Conservation (phyloP, 495 filamentous ascomycete genomes). For the Chaetomidium leptoderma region DNA sequence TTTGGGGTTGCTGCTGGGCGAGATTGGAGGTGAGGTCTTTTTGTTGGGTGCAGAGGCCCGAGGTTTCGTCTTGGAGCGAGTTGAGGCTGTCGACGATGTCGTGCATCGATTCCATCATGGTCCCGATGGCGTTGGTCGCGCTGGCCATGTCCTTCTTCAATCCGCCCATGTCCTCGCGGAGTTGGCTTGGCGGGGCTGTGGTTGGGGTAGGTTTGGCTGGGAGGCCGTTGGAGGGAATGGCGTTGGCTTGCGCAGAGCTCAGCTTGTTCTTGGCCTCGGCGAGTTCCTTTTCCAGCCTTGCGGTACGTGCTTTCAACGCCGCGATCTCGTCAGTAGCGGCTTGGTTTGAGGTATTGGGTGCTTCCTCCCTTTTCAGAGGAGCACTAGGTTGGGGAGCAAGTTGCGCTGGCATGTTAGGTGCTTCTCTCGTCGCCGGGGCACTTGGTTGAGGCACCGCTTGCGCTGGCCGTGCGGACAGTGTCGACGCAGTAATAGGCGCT, state of each 20-base stretch:
- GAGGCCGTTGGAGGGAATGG: too few species aligned
- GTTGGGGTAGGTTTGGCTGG: background rate
- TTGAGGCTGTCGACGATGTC: conserved; percentile 17
- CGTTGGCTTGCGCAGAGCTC: background rate
- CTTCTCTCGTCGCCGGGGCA: background rate
- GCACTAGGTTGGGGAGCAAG: background rate
- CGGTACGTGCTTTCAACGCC: background rate
- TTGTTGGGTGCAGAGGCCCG: background rate
- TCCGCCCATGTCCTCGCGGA: conserved; percentile 10
- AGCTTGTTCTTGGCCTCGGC: conserved; percentile 13
- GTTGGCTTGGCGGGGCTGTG: background rate
- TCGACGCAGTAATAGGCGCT: too few species aligned
- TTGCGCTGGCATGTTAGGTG: background rate
- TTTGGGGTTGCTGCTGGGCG: background rate
- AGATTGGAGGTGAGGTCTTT: background rate
- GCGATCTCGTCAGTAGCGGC: background rate
- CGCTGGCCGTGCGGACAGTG: background rate
- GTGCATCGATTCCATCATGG: conserved; percentile 26
- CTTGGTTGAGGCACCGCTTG: background rate
- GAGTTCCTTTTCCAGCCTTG: conserved; percentile 16
- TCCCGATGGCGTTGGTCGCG: conserved; percentile 7
- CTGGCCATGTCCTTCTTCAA: conserved; percentile 10
- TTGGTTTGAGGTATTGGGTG: background rate
- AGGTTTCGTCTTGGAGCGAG: conserved; percentile 7
- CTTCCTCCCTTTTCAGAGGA: background rate